phyloP scores from a whole-genome alignment of 768 basidiomycete species.

The Kwoniella heveanensis region DNA sequence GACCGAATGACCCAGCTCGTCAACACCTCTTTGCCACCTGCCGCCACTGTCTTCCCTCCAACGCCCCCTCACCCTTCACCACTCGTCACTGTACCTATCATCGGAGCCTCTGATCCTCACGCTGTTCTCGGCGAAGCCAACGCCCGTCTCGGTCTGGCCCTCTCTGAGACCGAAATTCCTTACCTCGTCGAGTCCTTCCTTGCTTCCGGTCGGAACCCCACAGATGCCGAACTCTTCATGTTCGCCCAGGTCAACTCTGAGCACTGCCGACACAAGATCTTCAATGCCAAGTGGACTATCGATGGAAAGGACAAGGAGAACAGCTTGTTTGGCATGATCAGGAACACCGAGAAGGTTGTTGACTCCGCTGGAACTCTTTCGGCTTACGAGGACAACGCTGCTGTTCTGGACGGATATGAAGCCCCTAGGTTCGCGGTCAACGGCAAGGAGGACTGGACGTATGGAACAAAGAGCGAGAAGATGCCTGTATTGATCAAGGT shows the following conservation, averaged over 20 bases:
- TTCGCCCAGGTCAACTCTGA: slow-evolving; percentile 99
- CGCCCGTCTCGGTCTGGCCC: slow-evolving; percentile 80
- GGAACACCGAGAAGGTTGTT: slow-evolving; percentile 80
- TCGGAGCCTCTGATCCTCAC: slow-evolving; percentile 61
- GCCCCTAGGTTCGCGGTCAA: slow-evolving; percentile 73
- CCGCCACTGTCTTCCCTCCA: slow-evolving; percentile 59
- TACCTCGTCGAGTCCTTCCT: slow-evolving; percentile 89
- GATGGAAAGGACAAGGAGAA: slow-evolving; percentile 67
- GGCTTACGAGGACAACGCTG: slow-evolving; percentile 97
- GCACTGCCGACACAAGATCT: slow-evolving; percentile 98
- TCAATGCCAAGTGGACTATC: slow-evolving; percentile 95
- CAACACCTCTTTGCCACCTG: slow-evolving; percentile 64
- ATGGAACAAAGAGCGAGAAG: slow-evolving; percentile 66
- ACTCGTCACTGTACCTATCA: slow-evolving; percentile 72
- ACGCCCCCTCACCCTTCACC: slow-evolving; percentile 65
- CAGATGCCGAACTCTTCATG: slow-evolving; percentile 99
- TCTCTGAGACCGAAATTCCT: slow-evolving; percentile 83
- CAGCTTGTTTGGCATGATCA: slow-evolving; percentile 94
- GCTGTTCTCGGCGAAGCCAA: slow-evolving; percentile 75
- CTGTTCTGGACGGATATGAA: slow-evolving; percentile 78
- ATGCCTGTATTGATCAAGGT: slow-evolving; percentile 94
- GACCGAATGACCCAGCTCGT: slow-evolving; percentile 96
- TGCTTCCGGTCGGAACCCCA: slow-evolving; percentile 81
- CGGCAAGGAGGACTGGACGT: slow-evolving; percentile 57
- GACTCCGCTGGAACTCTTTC: slow-evolving; percentile 79